Base-by-base conservation (phyloP, 805 yeast species). In the Danielozyma ontarioensis region DNA sequence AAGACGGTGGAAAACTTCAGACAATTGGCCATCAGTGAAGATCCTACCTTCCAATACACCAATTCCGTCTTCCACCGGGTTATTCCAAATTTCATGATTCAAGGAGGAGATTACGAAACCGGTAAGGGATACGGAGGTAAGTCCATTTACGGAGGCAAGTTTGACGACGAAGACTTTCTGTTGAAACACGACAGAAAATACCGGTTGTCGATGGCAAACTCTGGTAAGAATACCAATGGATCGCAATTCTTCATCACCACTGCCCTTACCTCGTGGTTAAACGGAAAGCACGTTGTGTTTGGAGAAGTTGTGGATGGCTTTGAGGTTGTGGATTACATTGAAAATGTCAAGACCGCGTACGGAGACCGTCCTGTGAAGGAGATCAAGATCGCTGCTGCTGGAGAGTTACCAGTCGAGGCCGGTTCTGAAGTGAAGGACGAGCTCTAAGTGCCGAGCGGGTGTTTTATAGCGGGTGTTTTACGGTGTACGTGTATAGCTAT, bases 221-320 rank as follows among this genome's bases (percentile, higher is more conserved):
- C 87, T 21, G 90, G 90, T 45, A 75, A 56, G 42, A 69, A 81
- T 63, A 81, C 77, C 62, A 88, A 88, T 58, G 96, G 96, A 14
- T 87, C 96, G 24, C 97, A 88, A 64, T 89, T 89, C 59, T 89
- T 89, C 74, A 83, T 93, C 66, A 88, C 96, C 53, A 89, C 97
- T 17, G 96, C 83, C 15, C 73, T 76, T 23, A 86, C 96, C 36
- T 67, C 81, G 31, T 93, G 98, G 97, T 76, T 93, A 55, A 87
- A 93, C 55, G 93, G 94, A 44, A 78, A 70, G 49, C 98, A 93
- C 62, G 98, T 93, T 55, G 98, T 93, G 27, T 93, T 93, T 53
- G 98, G 98, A 45, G 86, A 87, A 65, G 96, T 93, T 35, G 37
- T 87, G 13, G 88, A 82, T 36, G 97, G 97, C 31, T 71, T 78